These are phyloP conservation scores for Aspergillus alliaceus DNA, from an alignment of 2,329 filamentous ascomycete species.

Conservation along the genomic window DNA sequence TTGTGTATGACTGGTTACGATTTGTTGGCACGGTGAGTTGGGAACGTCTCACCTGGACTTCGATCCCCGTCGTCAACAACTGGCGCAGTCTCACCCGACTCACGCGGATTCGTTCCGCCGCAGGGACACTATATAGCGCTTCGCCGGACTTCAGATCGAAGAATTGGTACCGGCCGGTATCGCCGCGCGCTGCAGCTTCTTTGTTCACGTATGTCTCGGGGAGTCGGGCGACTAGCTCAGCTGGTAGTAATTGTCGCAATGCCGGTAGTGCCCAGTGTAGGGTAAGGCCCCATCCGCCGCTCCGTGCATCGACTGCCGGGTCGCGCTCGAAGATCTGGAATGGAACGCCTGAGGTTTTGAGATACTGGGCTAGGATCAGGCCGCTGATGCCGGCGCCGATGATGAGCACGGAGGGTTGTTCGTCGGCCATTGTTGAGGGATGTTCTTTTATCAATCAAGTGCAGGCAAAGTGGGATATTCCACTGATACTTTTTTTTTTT, in stretches of 20 bases:
- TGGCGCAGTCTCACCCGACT: constrained; percentile 48
- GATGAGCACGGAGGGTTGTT: constrained; percentile 24
- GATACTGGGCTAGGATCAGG: constrained; percentile 42
- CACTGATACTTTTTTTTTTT: not conserved
- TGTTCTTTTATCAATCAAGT: no score
- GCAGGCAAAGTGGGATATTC: not conserved
- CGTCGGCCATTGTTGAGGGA: not conserved
- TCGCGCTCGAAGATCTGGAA: constrained; percentile 45
- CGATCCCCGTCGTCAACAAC: constrained; percentile 48
- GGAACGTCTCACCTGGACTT: constrained; percentile 49
- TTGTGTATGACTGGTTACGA: no score
- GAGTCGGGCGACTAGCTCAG: constrained; percentile 46
- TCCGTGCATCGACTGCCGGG: constrained; percentile 47
- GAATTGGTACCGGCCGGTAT: constrained; percentile 54
- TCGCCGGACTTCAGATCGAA: constrained; percentile 56
- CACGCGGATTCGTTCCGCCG: constrained; percentile 50
- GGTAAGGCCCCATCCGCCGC: constrained; percentile 63
- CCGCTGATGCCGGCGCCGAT: constrained; percentile 46
- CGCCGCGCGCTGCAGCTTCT: constrained; percentile 49
- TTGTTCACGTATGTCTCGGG: constrained; percentile 56
- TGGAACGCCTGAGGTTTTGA: constrained; percentile 33
- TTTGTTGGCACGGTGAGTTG: no score
- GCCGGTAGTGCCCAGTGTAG: constrained; percentile 62
- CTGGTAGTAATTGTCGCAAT: constrained; percentile 53
- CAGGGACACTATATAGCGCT: constrained; percentile 47